Evolutionary conservation across 2,329 filamentous ascomycete species (phyloP), one percentile per base, ranked within the genome.

Genomic region (Cladosporium sphaerospermum): DNA sequence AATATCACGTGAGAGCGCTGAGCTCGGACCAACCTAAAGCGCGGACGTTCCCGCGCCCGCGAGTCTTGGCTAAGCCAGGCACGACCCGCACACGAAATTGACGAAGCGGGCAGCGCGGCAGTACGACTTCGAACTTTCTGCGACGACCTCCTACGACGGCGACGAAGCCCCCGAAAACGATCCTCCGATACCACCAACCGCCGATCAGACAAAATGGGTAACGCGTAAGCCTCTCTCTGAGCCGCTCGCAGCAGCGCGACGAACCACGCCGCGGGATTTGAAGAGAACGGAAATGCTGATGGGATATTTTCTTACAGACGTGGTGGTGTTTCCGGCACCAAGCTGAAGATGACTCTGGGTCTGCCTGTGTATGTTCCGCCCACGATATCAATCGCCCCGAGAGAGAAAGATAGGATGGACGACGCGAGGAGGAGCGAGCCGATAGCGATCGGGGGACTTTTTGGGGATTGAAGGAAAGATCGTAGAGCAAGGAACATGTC

Each of bases 311-410:
- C 34, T 11, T 42, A 51, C 48, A 51, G 48, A 51, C 48, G 48
- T 44, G 80, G 89, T 84, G 88, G 87, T 88, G 87, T 89, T 83
- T 88, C 91, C 73, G 93, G 93, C 85, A 95, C 95, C 88, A 99
- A 99, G 88, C 88, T 97, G 73, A 97, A 96, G 88, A 99, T 99
- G 93, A 96, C 93, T 77, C 89, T 99, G 79, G 93, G 89, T 96
- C 90, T 99, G 72, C 93, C 93, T 79, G 90, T 96, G 91, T 96
- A 95, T 77, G 90, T 88, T 71, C 36, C 47, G 47, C 47, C 47
- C 47, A 49, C 10, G 19, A 40, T 42, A 49, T 13, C 37, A 40
- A n/a, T 28, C 41, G 41, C 48, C 33, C 39, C 36, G 23, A 28
- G 23, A 23, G 46, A 49, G 46, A 28, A 49, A 37, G 23, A 41